Evolutionary conservation across 495 filamentous ascomycete species (phyloP), one percentile per base, ranked within the genome.

Genomic region (Penicillium canescens): DNA sequence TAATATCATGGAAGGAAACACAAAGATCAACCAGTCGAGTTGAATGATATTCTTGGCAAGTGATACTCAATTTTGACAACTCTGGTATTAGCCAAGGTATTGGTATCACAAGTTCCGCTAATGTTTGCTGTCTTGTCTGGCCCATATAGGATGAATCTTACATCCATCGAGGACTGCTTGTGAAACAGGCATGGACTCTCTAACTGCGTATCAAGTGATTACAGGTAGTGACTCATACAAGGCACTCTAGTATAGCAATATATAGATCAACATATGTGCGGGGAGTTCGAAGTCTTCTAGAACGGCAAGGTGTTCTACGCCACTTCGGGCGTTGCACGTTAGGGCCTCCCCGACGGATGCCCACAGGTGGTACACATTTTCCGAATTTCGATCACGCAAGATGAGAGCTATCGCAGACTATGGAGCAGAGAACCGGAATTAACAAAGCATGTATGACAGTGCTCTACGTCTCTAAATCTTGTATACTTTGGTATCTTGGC

Each of bases 291-390:
- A 34, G 18, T 36, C 31, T 51, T 51, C 48, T 31, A 51, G 48
- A 51, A 51, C 26, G 20, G 13, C 34, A 35, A 39, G 37, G 20
- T 20, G 26, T 31, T 50, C 37, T 42, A 21, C 35, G 36, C 46
- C 46, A 13, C 36, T 16, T 37, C 18, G 37, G 36, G 35, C 18
- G 48, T 20, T 35, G 16, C 16, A 39, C 28, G 39, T 34, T 18
- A 12, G 28, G 16, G 28, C 26, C 48, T 51, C 48, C 48, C 48
- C 48, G 48, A 26, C 35, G 48, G 38, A 24, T 12, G 42, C 31
- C 7, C 16, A 16, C 38, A 18, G 39, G 9, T 38, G 35, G 31
- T 35, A 42, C 18, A 42, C 20, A 16, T 24, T 2, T n/a, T 16
- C 7, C 6, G 2, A 31, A 11, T 16, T 7, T 8, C 6, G 10